These are phyloP conservation scores for Eutypella sp. DNA, from an alignment of 2,329 filamentous ascomycete species.

Conservation along the genomic window DNA sequence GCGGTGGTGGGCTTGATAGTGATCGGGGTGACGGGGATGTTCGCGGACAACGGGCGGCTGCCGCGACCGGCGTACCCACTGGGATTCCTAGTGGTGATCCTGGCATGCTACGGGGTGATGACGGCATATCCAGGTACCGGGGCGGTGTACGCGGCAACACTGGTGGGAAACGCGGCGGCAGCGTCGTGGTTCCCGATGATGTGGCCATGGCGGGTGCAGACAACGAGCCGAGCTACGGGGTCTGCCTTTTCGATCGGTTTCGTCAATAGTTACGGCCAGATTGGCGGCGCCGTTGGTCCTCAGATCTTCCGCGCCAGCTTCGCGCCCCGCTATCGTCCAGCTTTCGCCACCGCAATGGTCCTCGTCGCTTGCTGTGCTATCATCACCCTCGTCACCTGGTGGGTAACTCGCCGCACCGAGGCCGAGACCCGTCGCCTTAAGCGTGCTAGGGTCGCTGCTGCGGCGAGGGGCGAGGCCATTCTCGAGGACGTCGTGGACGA, in stretches of 20 bases:
- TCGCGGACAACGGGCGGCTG: slow-evolving; percentile 36
- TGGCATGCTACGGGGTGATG: slow-evolving; percentile 40
- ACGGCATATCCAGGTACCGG: slow-evolving; percentile 40
- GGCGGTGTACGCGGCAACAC: slow-evolving; percentile 41
- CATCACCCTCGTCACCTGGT: slow-evolving; percentile 39
- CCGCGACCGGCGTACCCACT: slow-evolving; percentile 40
- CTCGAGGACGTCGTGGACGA: slow-evolving; percentile 39
- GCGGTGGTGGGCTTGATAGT: slow-evolving; percentile 36
- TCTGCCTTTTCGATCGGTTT: slow-evolving; percentile 47
- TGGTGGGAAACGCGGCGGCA: slow-evolving; percentile 38
- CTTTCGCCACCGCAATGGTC: slow-evolving; percentile 39
- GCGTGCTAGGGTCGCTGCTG: slow-evolving; percentile 34
- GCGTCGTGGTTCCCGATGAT: slow-evolving; percentile 43
- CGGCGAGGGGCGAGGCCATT: slow-evolving; percentile 34
- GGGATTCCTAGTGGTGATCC: slow-evolving; percentile 35
- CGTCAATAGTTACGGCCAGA: slow-evolving; percentile 45
- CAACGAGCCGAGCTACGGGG: slow-evolving; percentile 39
- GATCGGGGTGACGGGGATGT: slow-evolving; percentile 36
- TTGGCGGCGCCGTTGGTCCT: slow-evolving; percentile 42
- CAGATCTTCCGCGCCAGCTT: slow-evolving; percentile 41
- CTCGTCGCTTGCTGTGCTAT: slow-evolving; percentile 38
- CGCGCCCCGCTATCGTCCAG: slow-evolving; percentile 38
- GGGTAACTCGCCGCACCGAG: slow-evolving; percentile 38
- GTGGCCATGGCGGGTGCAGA: slow-evolving; percentile 49
- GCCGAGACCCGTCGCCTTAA: slow-evolving; percentile 40